Evolutionary conservation across 139 green algal species (phyloP).

Genomic region (Chlorella vulgaris): DNA sequence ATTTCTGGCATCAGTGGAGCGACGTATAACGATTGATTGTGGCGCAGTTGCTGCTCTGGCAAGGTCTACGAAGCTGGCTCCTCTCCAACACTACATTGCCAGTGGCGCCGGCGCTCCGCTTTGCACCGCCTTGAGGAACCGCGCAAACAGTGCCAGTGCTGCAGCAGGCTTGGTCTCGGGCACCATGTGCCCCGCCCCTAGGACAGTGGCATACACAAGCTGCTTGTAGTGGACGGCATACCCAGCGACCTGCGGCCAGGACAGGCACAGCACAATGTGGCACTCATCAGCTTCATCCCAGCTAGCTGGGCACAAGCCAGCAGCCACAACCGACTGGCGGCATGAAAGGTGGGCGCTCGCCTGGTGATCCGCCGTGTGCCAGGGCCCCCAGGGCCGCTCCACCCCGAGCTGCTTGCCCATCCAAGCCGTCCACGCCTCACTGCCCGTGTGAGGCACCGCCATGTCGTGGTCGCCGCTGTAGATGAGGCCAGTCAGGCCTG

Average conservation of each 20-base stretch:
- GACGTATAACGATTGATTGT: no score
- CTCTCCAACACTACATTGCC: no score
- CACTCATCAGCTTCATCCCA: no score
- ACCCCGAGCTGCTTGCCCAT: constrained; percentile 49
- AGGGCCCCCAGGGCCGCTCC: constrained; percentile 57
- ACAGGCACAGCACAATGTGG: no score
- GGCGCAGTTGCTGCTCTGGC: no score
- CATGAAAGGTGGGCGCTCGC: no score
- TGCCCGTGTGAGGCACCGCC: constrained; percentile 80
- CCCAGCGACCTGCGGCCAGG: constrained; percentile 74
- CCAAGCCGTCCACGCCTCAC: constrained; percentile 69
- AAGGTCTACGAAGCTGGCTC: no score
- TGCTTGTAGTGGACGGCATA: constrained; percentile 65
- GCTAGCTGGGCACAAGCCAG: no score
- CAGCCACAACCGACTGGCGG: no score
- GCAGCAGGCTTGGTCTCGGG: constrained; percentile 73
- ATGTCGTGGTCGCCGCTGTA: constrained; percentile 86
- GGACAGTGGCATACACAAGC: constrained; percentile 77
- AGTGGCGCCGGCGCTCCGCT: no score
- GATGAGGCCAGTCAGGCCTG: constrained; percentile 70
- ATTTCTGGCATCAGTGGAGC: no score
- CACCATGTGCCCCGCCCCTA: constrained; percentile 83
- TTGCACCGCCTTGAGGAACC: constrained; percentile 46
- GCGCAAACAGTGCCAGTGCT: constrained; percentile 67
- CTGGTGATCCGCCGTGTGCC: constrained; percentile 50